Evolutionary conservation across 176 grass and related monocot genomes (phyloP), one percentile per base, ranked within the genome.

Genomic region (Saccharum spontaneum): DNA sequence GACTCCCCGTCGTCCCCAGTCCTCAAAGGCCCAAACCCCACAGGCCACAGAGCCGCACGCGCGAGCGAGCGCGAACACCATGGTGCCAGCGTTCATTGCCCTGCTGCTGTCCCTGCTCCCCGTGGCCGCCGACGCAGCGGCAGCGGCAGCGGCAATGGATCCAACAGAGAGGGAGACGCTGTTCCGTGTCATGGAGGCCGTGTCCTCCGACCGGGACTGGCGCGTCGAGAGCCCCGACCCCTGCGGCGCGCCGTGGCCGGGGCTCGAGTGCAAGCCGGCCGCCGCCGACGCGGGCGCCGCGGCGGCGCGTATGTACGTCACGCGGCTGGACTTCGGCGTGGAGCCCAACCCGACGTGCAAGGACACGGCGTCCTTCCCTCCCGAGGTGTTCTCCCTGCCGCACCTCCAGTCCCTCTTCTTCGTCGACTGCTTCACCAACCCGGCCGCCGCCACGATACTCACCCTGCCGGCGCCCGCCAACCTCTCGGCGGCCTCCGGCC

Each of bases 151-250:
- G 45, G 65, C 79, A 67, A 91, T 96, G 97, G 89, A 90, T 55
- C 26, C 83, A 1, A 38, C 73, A 15, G 93, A 98, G 88, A 86
- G 45, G 78, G 91, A 96, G 80, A 89, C 90, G 62, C 84, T 96
- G 24, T 92, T 96, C 86, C 82, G 73, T 52, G 88, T 98, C 39
- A 98, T 98, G 97, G 93, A 92, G 23, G 78, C 90, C 65, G 84
- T 96, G 79, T 98, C 97, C 41, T 94, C 93, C n/a, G 93, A 98
- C 86, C 86, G 91, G 8, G 90, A 87, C 77, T 98, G 97, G 97
- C 80, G 93, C 59, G 61, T 79, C 69, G 92, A 92, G 84, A 94
- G 86, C 88, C 97, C 88, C 15, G 90, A 98, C 59, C 97, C 97
- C 0, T 98, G 91, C 75, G 79, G 81, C 67, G 73, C 81, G 38